These are phyloP conservation scores for Suhomyces xylopsoci DNA, from an alignment of 805 yeast genomes.

Conservation along the genomic window DNA sequence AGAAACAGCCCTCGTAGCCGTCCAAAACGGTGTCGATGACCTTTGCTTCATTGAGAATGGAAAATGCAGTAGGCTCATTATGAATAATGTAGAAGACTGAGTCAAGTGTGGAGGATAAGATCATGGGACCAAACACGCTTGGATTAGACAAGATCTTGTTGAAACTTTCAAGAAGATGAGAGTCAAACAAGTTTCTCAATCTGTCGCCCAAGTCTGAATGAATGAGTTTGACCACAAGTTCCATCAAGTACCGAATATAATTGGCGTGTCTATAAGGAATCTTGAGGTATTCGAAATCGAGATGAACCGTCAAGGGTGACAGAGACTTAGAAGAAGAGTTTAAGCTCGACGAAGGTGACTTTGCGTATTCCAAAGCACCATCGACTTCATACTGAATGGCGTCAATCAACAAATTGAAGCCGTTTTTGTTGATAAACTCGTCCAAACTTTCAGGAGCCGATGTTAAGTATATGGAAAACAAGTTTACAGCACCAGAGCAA, in stretches of 20 bases:
- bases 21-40: slow-evolving; percentile 64
- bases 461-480: slow-evolving; percentile 47
- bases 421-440: slow-evolving; percentile 63
- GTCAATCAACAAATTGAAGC: slow-evolving; percentile 60
- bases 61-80: slow-evolving; percentile 86
- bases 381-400: slow-evolving; percentile 62
- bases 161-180: slow-evolving; percentile 64
- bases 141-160: slow-evolving; percentile 58
- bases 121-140: slow-evolving; percentile 60
- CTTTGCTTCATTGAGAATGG: slow-evolving; percentile 74
- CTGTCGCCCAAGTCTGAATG: slow-evolving; percentile 80
- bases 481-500: slow-evolving; percentile 52
- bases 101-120: slow-evolving; percentile 59
- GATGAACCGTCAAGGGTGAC: not conserved
- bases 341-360: not conserved
- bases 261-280: slow-evolving; percentile 61
- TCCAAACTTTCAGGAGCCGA: slow-evolving; percentile 49
- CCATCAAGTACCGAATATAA: slow-evolving; percentile 48
- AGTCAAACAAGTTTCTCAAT: slow-evolving; percentile 80
- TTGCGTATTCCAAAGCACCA: slow-evolving; percentile 57
- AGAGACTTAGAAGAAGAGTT: not conserved
- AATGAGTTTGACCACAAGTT: slow-evolving; percentile 60
- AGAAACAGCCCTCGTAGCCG: slow-evolving; percentile 53
- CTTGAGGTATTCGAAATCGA: slow-evolving; percentile 25
- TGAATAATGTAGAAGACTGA: slow-evolving; percentile 71